Evolutionary conservation across 176 grass and related monocot genomes (phyloP), one percentile per base, ranked within the genome.

Genomic region (Aechmea fasciata): DNA sequence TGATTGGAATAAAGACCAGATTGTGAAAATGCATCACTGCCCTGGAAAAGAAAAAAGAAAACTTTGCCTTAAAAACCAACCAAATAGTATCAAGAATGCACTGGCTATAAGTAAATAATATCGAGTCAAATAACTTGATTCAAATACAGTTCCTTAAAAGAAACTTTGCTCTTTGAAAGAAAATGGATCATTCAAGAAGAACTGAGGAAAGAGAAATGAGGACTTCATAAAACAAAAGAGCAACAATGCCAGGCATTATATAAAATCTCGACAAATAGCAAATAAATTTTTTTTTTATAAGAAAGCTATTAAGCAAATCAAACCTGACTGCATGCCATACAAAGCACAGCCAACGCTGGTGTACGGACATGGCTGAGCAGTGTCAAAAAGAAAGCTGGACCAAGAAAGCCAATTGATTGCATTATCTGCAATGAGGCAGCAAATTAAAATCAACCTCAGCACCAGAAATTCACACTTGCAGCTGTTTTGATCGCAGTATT

Each of bases 261-360:
- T 2, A 6, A 61, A 22, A 61, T 61, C 9, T 18, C 55, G 22
- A 19, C 20, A 18, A 61, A 61, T 9, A 19, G 15, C 49, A 51
- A 26, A 52, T 63, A 51, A 67, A 49, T n/a, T n/a, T n/a, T 17
- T 49, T 18, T n/a, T 50, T 29, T 48, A 47, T 28, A 67, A 51
- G 79, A 64, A 64, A 22, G 50, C n/a, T 3, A 67, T 77, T 72
- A 41, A 57, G 66, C 63, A 78, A 49, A 79, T 66, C 73, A 67
- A 86, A 92, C 93, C 93, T 96, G 93, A 69, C 93, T 96, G 75
- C 93, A 92, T 62, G 93, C 88, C 93, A 92, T 96, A 64, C 88
- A 96, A 72, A 96, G 47, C 23, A 96, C 89, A 7, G 89, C 93
- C 79, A 92, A 80, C 47, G 81, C 83, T 48, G 93, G 93, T 71